A percentile compares a stretch with the other conserved stretches of the same genome.
Conservation (phyloP, 805 yeast genomes). For the Metschnikowia santaceciliae region DNA sequence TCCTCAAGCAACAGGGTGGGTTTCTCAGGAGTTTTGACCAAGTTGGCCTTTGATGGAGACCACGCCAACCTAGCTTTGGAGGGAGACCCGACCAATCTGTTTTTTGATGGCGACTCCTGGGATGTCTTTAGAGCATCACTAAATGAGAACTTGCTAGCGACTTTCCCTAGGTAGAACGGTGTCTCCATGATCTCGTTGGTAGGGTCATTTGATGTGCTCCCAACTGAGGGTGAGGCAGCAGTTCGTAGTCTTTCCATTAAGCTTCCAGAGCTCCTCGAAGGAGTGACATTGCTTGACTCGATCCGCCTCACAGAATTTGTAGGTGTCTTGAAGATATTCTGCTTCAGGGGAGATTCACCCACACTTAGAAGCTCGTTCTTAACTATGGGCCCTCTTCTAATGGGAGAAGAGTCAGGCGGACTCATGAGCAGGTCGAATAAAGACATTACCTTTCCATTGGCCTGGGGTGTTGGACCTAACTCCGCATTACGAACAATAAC, state of each 20-base stretch:
- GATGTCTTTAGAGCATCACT: neutral
- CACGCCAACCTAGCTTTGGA: neutral
- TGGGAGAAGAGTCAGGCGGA: constrained; percentile 43
- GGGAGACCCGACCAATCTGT: constrained; percentile 10
- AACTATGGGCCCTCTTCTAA: constrained; percentile 15
- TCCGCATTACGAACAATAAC: constrained; percentile 28
- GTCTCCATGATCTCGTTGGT: constrained; percentile 7
- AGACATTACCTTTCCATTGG: constrained; percentile 71
- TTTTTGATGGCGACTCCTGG: constrained; percentile 1
- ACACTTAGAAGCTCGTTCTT: neutral
- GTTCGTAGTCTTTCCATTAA: constrained; percentile 9
- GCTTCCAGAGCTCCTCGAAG: constrained; percentile 10
- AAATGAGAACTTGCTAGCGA: constrained; percentile 14
- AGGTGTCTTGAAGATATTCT: constrained; percentile 32
- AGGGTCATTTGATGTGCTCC: neutral
- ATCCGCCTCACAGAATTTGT: constrained; percentile 22
- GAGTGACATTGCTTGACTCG: constrained; percentile 14
- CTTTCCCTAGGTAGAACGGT: constrained; percentile 16
- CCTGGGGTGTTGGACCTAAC: constrained; percentile 85
- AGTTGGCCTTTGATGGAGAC: neutral
- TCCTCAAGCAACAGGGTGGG: constrained; percentile 4
- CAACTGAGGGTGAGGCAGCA: constrained; percentile 10
- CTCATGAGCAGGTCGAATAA: constrained; percentile 56
- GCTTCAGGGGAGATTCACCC: constrained; percentile 7
- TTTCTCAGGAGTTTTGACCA: constrained; percentile 15